Base-by-base conservation (phyloP, 495 filamentous ascomycete genomes). In the Rhypophila decipiens region DNA sequence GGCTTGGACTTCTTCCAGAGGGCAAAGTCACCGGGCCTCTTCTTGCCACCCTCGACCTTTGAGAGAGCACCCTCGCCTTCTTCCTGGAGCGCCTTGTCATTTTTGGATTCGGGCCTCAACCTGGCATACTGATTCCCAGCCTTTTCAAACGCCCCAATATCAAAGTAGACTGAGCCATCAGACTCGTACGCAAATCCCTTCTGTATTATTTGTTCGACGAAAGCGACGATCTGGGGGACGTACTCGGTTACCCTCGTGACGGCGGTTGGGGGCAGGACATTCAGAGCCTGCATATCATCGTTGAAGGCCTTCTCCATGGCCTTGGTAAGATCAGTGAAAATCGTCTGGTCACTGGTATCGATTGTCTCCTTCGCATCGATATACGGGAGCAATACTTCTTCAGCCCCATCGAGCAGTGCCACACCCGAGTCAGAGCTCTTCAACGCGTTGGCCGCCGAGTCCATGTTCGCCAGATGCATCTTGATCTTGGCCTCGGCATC, bases 1-100 rank as follows among this genome's bases (percentile, higher is more conserved):
- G 86, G 79, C 67, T 94, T 96, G 0, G 84, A 89, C 31, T 85
- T 78, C 68, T 98, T 98, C 91, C 90, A 96, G 3, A 97, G 72
- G 2, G 90, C 93, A 66, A 98, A 98, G 59, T 98, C 91, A 2
- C 82, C 80, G 2, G 78, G 67, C 7, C 79, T 79, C 22, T 80
- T 78, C 64, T 96, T 94, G 19, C 68, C 70, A 69, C 82, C 44
- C 60, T 76, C 15, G 68, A 76, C 79, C 65, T 85, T 85, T 1
- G 84, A 78, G 37, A 97, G 60, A 0, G 88, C 80, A 2, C 93
- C 93, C 53, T 98, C 93, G 21, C 93, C 93, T 57, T 98, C 91
- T 3, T 87, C 90, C 48, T 85, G 79, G 20, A 96, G 67, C 5
- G 81, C 80, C 60, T 86, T 82, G 61, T 97, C 83, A 44, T 87